Percentiles rank a stretch among this genome's conserved stretches.
These are phyloP conservation scores for Nitzschia putrida DNA, from an alignment of 108 stramenopile genomes.

Conservation along the genomic window DNA sequence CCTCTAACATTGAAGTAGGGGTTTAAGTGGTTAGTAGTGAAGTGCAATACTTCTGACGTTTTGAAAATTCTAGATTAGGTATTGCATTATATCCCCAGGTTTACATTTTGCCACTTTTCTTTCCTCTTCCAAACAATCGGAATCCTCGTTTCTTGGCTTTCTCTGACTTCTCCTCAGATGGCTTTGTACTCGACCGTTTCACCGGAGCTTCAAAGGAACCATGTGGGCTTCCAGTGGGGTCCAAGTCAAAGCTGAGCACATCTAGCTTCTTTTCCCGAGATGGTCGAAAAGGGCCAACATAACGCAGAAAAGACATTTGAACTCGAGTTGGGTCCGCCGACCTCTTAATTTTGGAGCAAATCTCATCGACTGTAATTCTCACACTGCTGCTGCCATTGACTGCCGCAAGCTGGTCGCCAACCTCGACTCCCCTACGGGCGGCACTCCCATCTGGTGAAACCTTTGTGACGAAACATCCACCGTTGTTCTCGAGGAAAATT, in stretches of 20 bases:
- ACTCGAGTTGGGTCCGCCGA: slow-evolving; percentile 40
- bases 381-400: slow-evolving; percentile 69
- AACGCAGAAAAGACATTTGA: slow-evolving; percentile 73
- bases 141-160: slow-evolving; percentile 22
- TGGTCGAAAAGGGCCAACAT: slow-evolving; percentile 68
- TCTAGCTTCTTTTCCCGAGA: slow-evolving; percentile 1
- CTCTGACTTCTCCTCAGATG: background rate
- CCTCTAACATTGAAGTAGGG: no score
- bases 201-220: background rate
- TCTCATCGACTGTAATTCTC: slow-evolving; percentile 71
- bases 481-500: slow-evolving; percentile 22
- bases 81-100: no score
- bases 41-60: no score
- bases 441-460: slow-evolving; percentile 70
- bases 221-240: background rate
- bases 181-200: no score
- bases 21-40: background rate
- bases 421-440: slow-evolving; percentile 45
- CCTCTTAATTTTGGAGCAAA: slow-evolving; percentile 44
- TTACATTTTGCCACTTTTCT: background rate
- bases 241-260: slow-evolving; percentile 6
- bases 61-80: no score
- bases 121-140: slow-evolving; percentile 35
- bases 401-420: slow-evolving; percentile 81
- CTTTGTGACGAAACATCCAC: slow-evolving; percentile 78